Percentiles rank a stretch among this genome's conserved stretches.
Conservation (phyloP, 257 asterid genomes). For the Hygrophila difformis region DNA sequence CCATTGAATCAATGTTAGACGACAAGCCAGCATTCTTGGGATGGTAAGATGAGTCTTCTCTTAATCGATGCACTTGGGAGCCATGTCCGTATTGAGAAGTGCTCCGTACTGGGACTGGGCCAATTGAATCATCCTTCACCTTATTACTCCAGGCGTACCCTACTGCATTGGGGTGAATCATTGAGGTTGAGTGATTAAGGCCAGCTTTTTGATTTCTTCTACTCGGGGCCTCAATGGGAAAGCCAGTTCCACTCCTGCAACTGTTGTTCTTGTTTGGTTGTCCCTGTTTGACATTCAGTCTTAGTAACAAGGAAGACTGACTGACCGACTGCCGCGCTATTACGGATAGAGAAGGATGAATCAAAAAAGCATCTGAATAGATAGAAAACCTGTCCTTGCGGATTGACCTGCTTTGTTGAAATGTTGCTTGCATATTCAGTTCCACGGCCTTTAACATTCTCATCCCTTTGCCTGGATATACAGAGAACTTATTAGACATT, state of each 20-base stretch:
- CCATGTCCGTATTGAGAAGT: conserved; percentile 21
- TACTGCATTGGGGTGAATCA: conserved; percentile 54
- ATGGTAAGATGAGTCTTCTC: conserved; percentile 23
- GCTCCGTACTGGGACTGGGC: conserved; percentile 23
- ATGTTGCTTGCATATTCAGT: conserved; percentile 17
- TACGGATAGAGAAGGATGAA: background rate
- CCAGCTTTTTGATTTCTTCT: conserved; percentile 33
- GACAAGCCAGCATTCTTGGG: conserved; percentile 14
- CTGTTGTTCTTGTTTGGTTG: conserved; percentile 33
- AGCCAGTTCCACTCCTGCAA: conserved; percentile 45
- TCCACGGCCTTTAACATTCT: conserved; percentile 31
- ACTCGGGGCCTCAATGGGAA: conserved; percentile 57
- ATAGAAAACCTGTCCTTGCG: conserved; percentile 28
- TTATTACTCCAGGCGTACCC: conserved; percentile 34
- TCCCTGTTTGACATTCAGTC: conserved; percentile 23
- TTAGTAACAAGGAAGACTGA: background rate
- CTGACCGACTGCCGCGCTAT: no score
- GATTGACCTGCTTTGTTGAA: conserved; percentile 17
- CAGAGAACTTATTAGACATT: background rate
- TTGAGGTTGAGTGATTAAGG: conserved; percentile 47
- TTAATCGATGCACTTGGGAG: conserved; percentile 25
- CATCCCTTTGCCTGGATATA: conserved; percentile 28
- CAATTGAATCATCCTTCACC: conserved; percentile 30
- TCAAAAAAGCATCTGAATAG: background rate
- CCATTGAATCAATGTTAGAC: conserved; percentile 27